These are phyloP conservation scores for Saccharomycopsis crataegensis DNA, from an alignment of 1,139 yeast genomes.

Conservation along the genomic window DNA sequence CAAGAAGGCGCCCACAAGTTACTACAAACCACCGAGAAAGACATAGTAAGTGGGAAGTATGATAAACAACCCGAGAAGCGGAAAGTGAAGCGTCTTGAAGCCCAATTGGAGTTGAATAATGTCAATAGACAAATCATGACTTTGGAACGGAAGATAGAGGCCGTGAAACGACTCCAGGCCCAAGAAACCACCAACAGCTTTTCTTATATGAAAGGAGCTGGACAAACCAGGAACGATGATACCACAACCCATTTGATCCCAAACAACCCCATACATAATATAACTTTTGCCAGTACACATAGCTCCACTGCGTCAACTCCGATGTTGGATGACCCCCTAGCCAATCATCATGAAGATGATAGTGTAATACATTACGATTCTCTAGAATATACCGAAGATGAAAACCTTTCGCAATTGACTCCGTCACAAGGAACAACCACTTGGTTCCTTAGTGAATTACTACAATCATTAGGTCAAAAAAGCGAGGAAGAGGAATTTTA, in stretches of 20 bases:
- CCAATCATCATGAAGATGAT: background rate
- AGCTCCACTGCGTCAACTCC: slow-evolving; percentile 9
- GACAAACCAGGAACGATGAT: background rate
- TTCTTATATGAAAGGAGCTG: slow-evolving; percentile 4
- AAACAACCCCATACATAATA: slow-evolving; percentile 6
- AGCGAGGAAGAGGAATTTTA: slow-evolving; percentile 41
- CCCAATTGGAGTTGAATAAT: slow-evolving; percentile 10
- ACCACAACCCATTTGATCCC: background rate
- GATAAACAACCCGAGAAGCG: slow-evolving; percentile 8
- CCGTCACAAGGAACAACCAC: slow-evolving; percentile 33
- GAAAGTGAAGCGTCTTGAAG: slow-evolving; percentile 4
- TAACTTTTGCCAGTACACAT: slow-evolving; percentile 12
- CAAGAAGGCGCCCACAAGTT: slow-evolving; percentile 10
- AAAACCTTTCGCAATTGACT: background rate
- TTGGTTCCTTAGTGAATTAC: slow-evolving; percentile 41
- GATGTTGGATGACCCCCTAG: background rate
- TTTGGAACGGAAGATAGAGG: slow-evolving; percentile 15
- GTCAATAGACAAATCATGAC: slow-evolving; percentile 8
- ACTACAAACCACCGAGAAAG: slow-evolving; percentile 5
- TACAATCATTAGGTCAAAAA: slow-evolving; percentile 40
- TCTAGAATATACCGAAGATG: background rate
- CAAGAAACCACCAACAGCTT: slow-evolving; percentile 11
- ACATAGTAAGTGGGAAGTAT: slow-evolving; percentile 2
- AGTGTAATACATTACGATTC: background rate
- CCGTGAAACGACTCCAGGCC: slow-evolving; percentile 11